A percentile compares a stretch with the other conserved stretches of the same genome.
Evolutionary conservation across 164 flowering plant species (phyloP).

Genomic region (Umbilicus rupestris): DNA sequence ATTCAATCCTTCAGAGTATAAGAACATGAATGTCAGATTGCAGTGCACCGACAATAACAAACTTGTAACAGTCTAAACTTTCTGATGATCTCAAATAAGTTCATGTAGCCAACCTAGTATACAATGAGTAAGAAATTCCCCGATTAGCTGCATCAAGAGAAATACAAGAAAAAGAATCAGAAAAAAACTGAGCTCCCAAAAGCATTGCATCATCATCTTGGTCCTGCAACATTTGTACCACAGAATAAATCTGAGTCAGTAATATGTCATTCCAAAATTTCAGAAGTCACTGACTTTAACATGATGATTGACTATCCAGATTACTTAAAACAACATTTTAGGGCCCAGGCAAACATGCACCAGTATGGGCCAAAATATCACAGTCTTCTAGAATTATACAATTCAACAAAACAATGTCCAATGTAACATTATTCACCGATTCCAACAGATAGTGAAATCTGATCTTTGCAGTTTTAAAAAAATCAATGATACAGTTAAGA

Average conservation of each 20-base stretch:
- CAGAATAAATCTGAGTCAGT: background rate
- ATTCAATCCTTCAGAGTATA: conserved; percentile 47
- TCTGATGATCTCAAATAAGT: background rate
- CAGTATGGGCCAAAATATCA: too few species aligned
- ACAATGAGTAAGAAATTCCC: conserved; percentile 68
- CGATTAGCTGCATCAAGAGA: conserved; percentile 44
- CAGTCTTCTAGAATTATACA: background rate
- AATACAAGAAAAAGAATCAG: conserved; percentile 82
- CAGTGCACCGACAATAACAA: background rate
- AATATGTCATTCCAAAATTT: background rate
- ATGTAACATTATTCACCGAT: background rate
- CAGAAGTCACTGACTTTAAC: background rate
- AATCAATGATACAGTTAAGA: background rate
- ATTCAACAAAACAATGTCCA: background rate
- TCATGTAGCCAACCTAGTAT: conserved; percentile 45
- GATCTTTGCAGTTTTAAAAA: background rate
- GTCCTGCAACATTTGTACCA: conserved; percentile 34
- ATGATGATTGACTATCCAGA: background rate
- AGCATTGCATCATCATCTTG: conserved; percentile 93
- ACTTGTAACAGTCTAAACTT: background rate
- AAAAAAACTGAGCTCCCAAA: conserved; percentile 82
- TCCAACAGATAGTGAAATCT: background rate
- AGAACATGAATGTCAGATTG: background rate
- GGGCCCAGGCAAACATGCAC: too few species aligned
- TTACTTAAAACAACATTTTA: too few species aligned